Base-by-base conservation (phyloP, 441 rosid genomes). In the Flueggea neowawraea region DNA sequence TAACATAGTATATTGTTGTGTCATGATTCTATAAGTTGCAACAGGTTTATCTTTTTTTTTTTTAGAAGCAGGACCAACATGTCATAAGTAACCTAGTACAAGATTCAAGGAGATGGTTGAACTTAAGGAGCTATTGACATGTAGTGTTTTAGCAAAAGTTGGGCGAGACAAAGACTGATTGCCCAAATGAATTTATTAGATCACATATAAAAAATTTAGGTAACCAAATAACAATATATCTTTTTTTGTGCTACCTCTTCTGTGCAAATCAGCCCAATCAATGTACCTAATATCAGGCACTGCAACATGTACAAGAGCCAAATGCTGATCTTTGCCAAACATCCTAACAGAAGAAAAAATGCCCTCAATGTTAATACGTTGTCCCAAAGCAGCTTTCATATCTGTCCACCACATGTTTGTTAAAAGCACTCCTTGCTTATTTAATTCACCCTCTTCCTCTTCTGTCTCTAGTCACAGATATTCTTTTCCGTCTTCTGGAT, bases 381-480 rank as follows among this genome's bases (percentile, higher is more conserved):
- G 99, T 52, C 99, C 97, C 58, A 91, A 44, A n/a, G 93, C 95
- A 11, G 95, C 96, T 79, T 80, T 91, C 63, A 95, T 67, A 61
- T 95, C 90, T 41, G 80, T 77, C 99, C 96, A 95, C 98, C 96
- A 88, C 98, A 89, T 89, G 85, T 74, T 89, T 72, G 94, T 61
- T 74, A 74, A 83, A 87, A 83, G 58, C 52, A 57, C 77, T 36
- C 45, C 45, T 1, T 47, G 61, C 8, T 61, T 64, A 33, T 15
- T 45, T 16, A 54, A 44, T 32, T 43, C 52, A 12, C 51, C 45
- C 55, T 47, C 78, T 31, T 58, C 55, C 22, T 56, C 39, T 50
- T 28, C 47, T 11, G 31, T 59, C 45, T 58, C 60, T 52, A 67
- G 76, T 13, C 51, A 55, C 7, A 60, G 53, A 49, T 68, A 77